Base-by-base conservation (phyloP, 225 moss, liverwort and hornwort species). In the Lunularia cruciata region DNA sequence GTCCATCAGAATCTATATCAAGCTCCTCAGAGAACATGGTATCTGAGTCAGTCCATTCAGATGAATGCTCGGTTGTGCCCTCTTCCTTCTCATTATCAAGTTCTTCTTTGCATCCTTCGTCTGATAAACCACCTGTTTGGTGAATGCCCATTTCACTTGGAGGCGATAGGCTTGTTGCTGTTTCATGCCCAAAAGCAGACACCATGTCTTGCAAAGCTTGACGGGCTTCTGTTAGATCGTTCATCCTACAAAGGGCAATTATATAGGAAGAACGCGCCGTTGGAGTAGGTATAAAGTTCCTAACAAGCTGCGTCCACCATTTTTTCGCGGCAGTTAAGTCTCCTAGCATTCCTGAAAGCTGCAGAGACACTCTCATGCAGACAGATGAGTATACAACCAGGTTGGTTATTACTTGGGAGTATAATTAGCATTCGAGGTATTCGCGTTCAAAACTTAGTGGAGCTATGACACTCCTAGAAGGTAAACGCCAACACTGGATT, bases 191-290 rank as follows among this genome's bases (percentile, higher is more conserved):
- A 26, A 67, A 67, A 57, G 68, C 74, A 57, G 68, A 52, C 33
- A 82, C 68, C 90, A 96, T 86, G 34, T 87, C 86, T 63, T 77
- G 70, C 15, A 92, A 67, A 55, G 86, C 90, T 64, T 86, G 46
- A 56, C 86, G 80, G 33, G 96, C 96, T 54, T 90, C 92, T 59
- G 92, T 82, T 58, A 96, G 73, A 12, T 89, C 87, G 63, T 77
- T 86, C 81, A 88, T 83, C 55, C 96, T 90, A 76, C 87, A 96
- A 5, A 96, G 83, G 36, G 96, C 92, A 75, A 96, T 79, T 69
- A 96, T 77, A 36, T 87, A 68, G 47, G 86, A 86, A 65, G 90
- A 90, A 68, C 87, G 90, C 70, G 86, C 87, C 8, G 88, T 85
- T 59, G 89, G 84, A 72, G 83, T 88, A 34, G 90, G 96, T 46